Base-by-base conservation (phyloP, 2,329 filamentous ascomycete genomes). In the Aspergillus ruber region DNA sequence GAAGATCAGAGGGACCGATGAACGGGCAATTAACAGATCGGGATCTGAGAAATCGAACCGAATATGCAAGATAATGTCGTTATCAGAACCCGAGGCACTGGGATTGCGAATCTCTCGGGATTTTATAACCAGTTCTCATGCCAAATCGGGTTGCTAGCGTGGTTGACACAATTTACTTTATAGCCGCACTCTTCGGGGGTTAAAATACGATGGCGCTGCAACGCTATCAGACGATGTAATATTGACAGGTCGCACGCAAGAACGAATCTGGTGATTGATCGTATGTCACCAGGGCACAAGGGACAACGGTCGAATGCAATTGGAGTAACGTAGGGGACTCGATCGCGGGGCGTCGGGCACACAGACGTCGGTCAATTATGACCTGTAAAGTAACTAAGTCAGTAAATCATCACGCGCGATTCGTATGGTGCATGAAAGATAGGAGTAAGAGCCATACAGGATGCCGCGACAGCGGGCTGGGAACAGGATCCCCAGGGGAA, bases 331-430 rank as follows among this genome's bases (percentile, higher is more conserved):
- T 4, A 27, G 36, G 42, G 21, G 9, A 43, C 15, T 47, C 48
- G 48, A 55, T 54, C 47, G 43, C 45, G 52, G 46, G 50, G 51
- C 54, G 56, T 59, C 50, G 57, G 54, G 57, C 56, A 57, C 56
- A 48, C 54, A 58, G 48, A 50, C 49, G 46, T 46, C 21, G 35
- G 44, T 42, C 17, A 35, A 17, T 35, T 35, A n/a, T n/a, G 33
- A 35, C n/a, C 8, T n/a, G 13, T 35, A n/a, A 35, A 35, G 33
- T 7, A 35, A 35, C 33, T n/a, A 35, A n/a, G 12, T 17, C 35
- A 17, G 35, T 15, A 39, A 17, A 39, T 20, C 35, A 20, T 44
- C 36, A 23, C 43, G 42, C 46, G 27, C 44, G 44, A 38, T 32
- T 40, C 47, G 43, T 47, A 39, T 39, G 35, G n/a, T 39, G 13